Conservation (phyloP, 2,329 filamentous ascomycete genomes). For the Trichoderma hamatum region DNA sequence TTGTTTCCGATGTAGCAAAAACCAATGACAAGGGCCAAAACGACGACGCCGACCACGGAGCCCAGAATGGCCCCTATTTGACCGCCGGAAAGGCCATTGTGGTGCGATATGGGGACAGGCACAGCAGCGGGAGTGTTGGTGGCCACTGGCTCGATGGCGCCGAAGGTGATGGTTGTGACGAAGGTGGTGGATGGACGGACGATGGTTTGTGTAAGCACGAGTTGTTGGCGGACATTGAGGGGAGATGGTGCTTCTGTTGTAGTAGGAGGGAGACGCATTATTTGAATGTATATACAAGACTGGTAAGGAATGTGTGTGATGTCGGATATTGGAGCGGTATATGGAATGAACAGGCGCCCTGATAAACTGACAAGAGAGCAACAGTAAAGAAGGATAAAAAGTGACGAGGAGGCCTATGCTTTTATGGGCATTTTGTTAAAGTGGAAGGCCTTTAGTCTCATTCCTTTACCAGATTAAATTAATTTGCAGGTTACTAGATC, state of each 20-base stretch:
- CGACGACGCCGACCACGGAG: constrained; percentile 43
- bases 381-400: not conserved
- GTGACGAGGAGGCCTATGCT: not conserved
- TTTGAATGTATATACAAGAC: not conserved
- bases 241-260: constrained; percentile 25
- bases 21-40: constrained; percentile 40
- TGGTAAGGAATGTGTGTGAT: not conserved
- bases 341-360: not conserved
- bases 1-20: constrained; percentile 35
- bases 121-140: constrained; percentile 26
- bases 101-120: constrained; percentile 13
- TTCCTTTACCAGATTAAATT: not conserved
- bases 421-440: not conserved
- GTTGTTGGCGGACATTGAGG: constrained; percentile 33
- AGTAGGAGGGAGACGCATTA: constrained; percentile 17
- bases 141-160: constrained; percentile 27
- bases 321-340: not conserved
- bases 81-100: constrained; percentile 38
- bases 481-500: not conserved
- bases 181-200: constrained; percentile 42
- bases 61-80: constrained; percentile 49
- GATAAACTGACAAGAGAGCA: too few relatives aligned
- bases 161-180: constrained; percentile 41
- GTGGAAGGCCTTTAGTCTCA: not conserved
- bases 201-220: constrained; percentile 45